Evolutionary conservation across 1,139 yeast genomes (phyloP).

Genomic region (Hanseniaspora sp.): DNA sequence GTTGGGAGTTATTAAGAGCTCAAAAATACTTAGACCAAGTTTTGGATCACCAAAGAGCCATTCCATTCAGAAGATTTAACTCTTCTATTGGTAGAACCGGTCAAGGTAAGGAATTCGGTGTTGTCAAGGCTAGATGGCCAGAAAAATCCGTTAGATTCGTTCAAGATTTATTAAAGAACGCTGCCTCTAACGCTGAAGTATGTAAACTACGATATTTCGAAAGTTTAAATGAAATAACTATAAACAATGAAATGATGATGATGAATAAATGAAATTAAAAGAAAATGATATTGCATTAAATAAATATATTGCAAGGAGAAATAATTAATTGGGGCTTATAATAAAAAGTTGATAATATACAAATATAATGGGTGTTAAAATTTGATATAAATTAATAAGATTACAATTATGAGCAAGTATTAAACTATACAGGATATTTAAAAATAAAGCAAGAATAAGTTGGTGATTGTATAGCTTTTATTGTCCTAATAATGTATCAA

Average conservation of each 20-base stretch:
- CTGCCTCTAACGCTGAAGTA: conserved; percentile 95
- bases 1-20: conserved; percentile 96
- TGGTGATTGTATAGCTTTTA: no score
- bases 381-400: no score
- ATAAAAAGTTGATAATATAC: no score
- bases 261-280: neutral
- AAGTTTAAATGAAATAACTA: neutral
- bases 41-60: conserved; percentile 96
- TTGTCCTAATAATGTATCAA: no score
- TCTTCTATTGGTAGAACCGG: conserved; percentile 97
- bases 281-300: neutral
- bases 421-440: no score
- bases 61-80: conserved; percentile 98
- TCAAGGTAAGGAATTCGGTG: conserved; percentile 99
- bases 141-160: conserved; percentile 94
- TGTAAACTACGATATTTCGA: conserved; percentile 23
- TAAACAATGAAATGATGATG: no score
- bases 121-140: conserved; percentile 99
- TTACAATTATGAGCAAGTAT: no score
- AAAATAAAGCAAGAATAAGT: no score
- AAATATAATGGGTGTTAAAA: no score
- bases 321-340: no score
- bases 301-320: no score
- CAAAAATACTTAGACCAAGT: conserved; percentile 94
- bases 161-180: conserved; percentile 90